Evolutionary conservation across 805 yeast species (phyloP), one percentile per base, ranked within the genome.

Genomic region (Ascoidea tarda): DNA sequence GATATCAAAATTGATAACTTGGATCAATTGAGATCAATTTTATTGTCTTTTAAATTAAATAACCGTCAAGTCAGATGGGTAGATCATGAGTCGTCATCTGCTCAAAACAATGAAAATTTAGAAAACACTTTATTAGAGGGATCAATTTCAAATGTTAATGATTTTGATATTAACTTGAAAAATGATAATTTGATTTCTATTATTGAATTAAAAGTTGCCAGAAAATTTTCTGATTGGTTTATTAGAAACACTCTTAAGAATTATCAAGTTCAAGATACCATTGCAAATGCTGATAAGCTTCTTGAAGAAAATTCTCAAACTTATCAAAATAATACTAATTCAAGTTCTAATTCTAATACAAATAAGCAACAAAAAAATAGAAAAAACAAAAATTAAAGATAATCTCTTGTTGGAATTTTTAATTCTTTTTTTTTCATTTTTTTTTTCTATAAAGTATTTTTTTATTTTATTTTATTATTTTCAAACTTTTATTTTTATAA

Each of bases 161-260:
- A 74, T 54, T 59, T 74, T 42, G 78, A 74, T 56, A 70, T 74
- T 53, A 64, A 64, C 21, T 60, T 74, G 33, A 67, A 67, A 32
- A 66, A 65, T 53, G 76, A 70, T 53, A 66, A 66, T 31, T 55
- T 70, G 48, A 65, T 74, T 52, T 70, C 71, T 56, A 72, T 74
- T 49, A 66, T 73, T 51, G 76, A 74, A 60, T 63, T 69, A 49
- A 72, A 72, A 59, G 65, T 66, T 45, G 73, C 73, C 16, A 65
- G 77, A 56, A 70, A 69, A 61, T 74, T 70, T 57, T 73, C 74
- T 47, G 77, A 75, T 58, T 74, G 78, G 78, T 74, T 74, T 54
- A 63, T 74, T 50, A 68, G 77, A 59, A 74, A 74, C 64, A 69
- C 75, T 33, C 61, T 62, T 54, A 74, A 71, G 63, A 72, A 73